Evolutionary conservation across 306 rosid species (phyloP).

Genomic region (Ormosia emarginata): DNA sequence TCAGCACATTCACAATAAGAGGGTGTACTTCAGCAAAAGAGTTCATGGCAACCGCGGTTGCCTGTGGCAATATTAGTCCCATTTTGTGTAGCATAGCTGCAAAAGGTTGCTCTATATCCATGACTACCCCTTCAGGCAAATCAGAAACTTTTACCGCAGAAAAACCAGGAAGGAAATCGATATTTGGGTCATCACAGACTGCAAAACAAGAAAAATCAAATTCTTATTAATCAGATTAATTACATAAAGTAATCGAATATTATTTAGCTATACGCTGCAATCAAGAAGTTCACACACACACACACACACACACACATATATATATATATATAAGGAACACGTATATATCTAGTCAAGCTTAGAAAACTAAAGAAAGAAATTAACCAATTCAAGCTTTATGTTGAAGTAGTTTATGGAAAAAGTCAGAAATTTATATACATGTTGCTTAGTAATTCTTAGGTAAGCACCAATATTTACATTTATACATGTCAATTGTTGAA

Average conservation of each 20-base stretch:
- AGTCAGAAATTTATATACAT: background rate
- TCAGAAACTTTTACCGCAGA: conserved; percentile 32
- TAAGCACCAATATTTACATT: too few species aligned
- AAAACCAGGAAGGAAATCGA: conserved; percentile 57
- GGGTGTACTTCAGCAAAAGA: conserved; percentile 46
- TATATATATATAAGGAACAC: background rate
- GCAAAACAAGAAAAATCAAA: background rate
- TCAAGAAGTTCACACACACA: background rate
- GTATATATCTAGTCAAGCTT: background rate
- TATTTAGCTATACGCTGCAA: background rate
- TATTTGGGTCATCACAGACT: conserved; percentile 14
- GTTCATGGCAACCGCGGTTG: conserved; percentile 59
- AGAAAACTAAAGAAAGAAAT: background rate
- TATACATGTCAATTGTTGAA: too few species aligned
- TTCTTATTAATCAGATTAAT: background rate
- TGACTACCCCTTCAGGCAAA: conserved; percentile 50
- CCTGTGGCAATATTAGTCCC: conserved; percentile 54
- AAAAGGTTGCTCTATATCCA: conserved; percentile 32
- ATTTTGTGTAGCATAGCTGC: conserved; percentile 45
- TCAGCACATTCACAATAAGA: conserved; percentile 17
- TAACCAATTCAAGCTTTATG: background rate
- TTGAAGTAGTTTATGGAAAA: background rate
- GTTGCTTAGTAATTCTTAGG: background rate
- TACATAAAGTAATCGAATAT: background rate
- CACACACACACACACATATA: too few species aligned